phyloP scores from a whole-genome alignment of 2,329 filamentous ascomycete genomes.

The Cladophialophora chaetospira region DNA sequence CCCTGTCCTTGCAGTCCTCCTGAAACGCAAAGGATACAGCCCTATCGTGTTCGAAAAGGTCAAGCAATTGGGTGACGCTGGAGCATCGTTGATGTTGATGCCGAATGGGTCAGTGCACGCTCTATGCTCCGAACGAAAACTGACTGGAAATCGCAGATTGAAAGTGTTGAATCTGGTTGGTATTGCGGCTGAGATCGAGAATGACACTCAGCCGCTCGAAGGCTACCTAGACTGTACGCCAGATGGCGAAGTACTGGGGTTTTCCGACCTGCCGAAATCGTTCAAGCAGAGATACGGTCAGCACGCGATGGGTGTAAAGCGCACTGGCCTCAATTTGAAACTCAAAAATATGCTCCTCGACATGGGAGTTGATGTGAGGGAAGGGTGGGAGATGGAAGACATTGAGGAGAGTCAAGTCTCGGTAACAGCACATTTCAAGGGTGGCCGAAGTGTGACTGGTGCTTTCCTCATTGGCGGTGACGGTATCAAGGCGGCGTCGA shows the following conservation, averaged over 20 bases:
- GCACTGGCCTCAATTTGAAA: slow-evolving; percentile 20
- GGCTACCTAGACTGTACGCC: slow-evolving; percentile 12
- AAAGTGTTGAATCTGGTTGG: slow-evolving; percentile 19
- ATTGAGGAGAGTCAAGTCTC: slow-evolving; percentile 40
- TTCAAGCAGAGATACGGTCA: slow-evolving; percentile 18
- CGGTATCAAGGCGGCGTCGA: slow-evolving; percentile 38
- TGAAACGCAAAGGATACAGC: slow-evolving; percentile 21
- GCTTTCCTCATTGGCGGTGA: slow-evolving; percentile 55
- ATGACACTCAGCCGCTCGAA: slow-evolving; percentile 6
- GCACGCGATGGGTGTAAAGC: slow-evolving; percentile 21
- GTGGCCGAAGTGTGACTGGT: slow-evolving; percentile 47
- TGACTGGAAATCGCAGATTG: too few relatives aligned
- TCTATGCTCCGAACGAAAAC: not conserved
- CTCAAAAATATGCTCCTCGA: slow-evolving; percentile 19
- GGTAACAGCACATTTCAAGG: slow-evolving; percentile 51
- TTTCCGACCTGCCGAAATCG: slow-evolving; percentile 12
- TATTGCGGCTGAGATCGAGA: slow-evolving; percentile 6
- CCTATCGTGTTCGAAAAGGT: slow-evolving; percentile 26
- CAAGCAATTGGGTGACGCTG: slow-evolving; percentile 21
- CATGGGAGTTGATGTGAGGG: slow-evolving; percentile 15
- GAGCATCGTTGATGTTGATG: slow-evolving; percentile 24
- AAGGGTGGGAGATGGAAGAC: slow-evolving; percentile 30
- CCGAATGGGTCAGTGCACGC: slow-evolving; percentile 19
- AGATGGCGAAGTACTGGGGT: slow-evolving; percentile 14
- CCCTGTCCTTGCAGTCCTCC: slow-evolving; percentile 18